phyloP scores from a whole-genome alignment of 768 basidiomycete species.

The Sarcomyxa edulis region DNA sequence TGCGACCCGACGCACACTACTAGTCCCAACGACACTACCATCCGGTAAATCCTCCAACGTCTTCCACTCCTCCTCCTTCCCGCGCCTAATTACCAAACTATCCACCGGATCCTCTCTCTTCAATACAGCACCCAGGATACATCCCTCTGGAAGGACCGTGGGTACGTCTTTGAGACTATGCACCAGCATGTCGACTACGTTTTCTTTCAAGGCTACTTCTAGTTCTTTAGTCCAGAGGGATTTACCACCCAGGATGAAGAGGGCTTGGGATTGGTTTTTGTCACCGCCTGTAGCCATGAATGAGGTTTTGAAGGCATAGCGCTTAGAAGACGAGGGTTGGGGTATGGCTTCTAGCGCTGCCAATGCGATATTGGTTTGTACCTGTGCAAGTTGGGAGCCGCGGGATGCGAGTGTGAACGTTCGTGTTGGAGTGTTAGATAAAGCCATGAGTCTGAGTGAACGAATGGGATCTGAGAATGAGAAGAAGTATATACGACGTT shows the following conservation, averaged over 20 bases:
- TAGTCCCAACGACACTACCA: constrained; percentile 92
- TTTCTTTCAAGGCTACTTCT: constrained; percentile 73
- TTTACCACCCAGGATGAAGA: constrained; percentile 89
- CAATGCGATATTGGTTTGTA: constrained; percentile 82
- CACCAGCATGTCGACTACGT: constrained; percentile 84
- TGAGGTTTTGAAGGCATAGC: constrained; percentile 35
- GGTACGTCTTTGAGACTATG: constrained; percentile 94
- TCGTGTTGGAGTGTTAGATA: constrained; percentile 30
- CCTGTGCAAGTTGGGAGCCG: constrained; percentile 80
- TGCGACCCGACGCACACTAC: constrained; percentile 88
- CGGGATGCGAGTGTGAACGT: constrained; percentile 80
- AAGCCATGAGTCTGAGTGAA: too few species aligned
- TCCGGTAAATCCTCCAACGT: constrained; percentile 77
- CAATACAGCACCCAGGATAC: constrained; percentile 78
- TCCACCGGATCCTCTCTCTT: constrained; percentile 89
- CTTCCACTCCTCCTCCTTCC: constrained; percentile 48
- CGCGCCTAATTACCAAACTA: constrained; percentile 80
- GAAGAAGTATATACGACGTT: too few species aligned
- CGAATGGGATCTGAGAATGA: too few species aligned
- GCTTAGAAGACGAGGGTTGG: constrained; percentile 32
- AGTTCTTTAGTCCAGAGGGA: constrained; percentile 96
- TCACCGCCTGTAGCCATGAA: constrained; percentile 74
- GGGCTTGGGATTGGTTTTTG: constrained; percentile 81
- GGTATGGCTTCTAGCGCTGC: constrained; percentile 53
- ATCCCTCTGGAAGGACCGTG: constrained; percentile 79